A percentile compares a stretch with the other conserved stretches of the same genome.
Conservation (phyloP, 73 alveolate genomes). For the Breviolum minutum region DNA sequence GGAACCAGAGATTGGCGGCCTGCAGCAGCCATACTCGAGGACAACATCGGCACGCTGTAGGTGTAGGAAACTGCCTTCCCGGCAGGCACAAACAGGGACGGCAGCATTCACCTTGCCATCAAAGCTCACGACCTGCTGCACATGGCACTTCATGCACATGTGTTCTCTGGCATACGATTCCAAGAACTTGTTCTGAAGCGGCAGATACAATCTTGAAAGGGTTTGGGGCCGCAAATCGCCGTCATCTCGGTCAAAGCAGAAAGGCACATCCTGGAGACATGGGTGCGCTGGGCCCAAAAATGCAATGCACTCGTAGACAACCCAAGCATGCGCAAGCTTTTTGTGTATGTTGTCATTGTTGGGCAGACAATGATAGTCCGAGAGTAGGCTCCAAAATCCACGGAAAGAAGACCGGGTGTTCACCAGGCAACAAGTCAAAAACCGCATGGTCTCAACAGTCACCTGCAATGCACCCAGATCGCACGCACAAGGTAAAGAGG, state of each 20-base stretch:
- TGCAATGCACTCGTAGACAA: no score
- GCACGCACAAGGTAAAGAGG: no score
- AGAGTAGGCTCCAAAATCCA: no score
- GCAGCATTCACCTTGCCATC: slow-evolving; percentile 35
- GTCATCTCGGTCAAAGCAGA: neutral
- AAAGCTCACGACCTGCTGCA: neutral
- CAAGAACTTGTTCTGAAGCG: neutral
- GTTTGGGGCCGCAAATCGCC: neutral
- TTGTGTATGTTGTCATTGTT: no score
- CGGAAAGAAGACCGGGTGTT: no score
- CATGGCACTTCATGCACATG: neutral
- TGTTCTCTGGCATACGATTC: neutral
- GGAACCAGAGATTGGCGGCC: neutral
- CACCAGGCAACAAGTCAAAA: no score
- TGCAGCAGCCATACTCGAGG: neutral
- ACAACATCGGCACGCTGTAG: neutral
- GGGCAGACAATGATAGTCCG: no score
- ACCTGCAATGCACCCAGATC: no score
- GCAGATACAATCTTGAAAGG: neutral
- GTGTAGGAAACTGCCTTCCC: neutral
- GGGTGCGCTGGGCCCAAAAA: no score
- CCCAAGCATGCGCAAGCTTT: no score
- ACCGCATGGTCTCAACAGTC: no score
- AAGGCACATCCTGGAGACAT: no score
- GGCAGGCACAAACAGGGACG: neutral